phyloP scores from a whole-genome alignment of 495 filamentous ascomycete species.

The Endocarpon pusillum region DNA sequence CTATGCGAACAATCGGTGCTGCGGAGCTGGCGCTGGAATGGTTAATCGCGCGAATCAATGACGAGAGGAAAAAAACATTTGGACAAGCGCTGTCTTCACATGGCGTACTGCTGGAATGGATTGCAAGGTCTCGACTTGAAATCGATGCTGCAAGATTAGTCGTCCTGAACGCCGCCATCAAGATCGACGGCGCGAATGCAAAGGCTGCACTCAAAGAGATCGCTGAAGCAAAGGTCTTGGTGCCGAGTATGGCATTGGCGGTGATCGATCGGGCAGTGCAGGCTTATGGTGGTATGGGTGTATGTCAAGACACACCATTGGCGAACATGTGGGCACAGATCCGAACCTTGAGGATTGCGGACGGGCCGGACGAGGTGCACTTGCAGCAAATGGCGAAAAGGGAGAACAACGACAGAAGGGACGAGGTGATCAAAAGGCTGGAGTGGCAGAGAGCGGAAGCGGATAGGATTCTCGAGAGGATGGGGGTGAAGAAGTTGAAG shows the following conservation, averaged over 20 bases:
- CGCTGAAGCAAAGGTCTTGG: constrained; percentile 72
- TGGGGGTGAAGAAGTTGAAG: constrained; percentile 32
- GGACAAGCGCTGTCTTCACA: constrained; percentile 64
- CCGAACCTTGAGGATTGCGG: constrained; percentile 67
- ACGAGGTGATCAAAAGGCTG: constrained; percentile 42
- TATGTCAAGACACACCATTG: constrained; percentile 81
- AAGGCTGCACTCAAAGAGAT: constrained; percentile 73
- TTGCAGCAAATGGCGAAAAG: constrained; percentile 75
- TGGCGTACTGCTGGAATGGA: constrained; percentile 86
- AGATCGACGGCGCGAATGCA: constrained; percentile 68
- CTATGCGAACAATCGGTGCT: constrained; percentile 78
- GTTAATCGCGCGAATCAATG: constrained; percentile 80
- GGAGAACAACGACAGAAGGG: constrained; percentile 57
- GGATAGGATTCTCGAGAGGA: constrained; percentile 45
- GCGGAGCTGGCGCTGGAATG: constrained; percentile 74
- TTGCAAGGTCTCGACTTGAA: constrained; percentile 75
- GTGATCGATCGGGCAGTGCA: constrained; percentile 83
- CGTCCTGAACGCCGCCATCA: constrained; percentile 77
- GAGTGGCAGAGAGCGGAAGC: constrained; percentile 45
- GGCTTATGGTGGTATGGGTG: constrained; percentile 67
- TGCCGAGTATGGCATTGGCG: constrained; percentile 55
- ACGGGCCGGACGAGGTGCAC: constrained; percentile 90
- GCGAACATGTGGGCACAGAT: constrained; percentile 75
- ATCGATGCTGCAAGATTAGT: constrained; percentile 76
- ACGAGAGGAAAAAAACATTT: constrained; percentile 71